Conservation (phyloP, 495 filamentous ascomycete species). For the Penicillium daleae region DNA sequence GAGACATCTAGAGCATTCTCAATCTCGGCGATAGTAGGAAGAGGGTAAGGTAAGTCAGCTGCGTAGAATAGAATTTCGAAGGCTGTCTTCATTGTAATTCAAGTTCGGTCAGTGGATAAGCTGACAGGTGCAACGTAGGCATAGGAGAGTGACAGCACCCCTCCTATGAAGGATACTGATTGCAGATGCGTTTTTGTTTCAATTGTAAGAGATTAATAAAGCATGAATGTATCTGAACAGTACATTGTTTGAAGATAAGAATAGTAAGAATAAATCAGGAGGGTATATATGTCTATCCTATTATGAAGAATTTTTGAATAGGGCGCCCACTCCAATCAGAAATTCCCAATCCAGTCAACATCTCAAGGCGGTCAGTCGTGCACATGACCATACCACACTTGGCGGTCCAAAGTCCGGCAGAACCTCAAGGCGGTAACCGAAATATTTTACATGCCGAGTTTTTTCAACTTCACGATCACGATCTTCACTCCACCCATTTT, state of each 20-base stretch:
- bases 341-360: neutral
- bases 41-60: slow-evolving; percentile 27
- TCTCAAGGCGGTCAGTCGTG: neutral
- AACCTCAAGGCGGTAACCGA: neutral
- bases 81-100: slow-evolving; percentile 9
- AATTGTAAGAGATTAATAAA: no score
- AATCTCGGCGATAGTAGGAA: slow-evolving; percentile 33
- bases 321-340: neutral
- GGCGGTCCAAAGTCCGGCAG: neutral
- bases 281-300: no score
- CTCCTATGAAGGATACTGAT: no score
- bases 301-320: neutral
- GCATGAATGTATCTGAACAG: no score
- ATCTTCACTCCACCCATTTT: slow-evolving; percentile 18
- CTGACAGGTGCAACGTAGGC: no score
- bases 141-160: no score
- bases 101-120: no score
- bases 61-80: slow-evolving; percentile 21
- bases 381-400: neutral
- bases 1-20: slow-evolving; percentile 29
- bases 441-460: slow-evolving; percentile 5
- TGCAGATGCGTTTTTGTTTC: no score
- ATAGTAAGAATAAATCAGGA: no score
- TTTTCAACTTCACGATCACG: slow-evolving; percentile 3
- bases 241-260: no score